Evolutionary conservation across 257 asterid genomes (phyloP), one percentile per base, ranked within the genome.

Genomic region (Solanum habrochaites): DNA sequence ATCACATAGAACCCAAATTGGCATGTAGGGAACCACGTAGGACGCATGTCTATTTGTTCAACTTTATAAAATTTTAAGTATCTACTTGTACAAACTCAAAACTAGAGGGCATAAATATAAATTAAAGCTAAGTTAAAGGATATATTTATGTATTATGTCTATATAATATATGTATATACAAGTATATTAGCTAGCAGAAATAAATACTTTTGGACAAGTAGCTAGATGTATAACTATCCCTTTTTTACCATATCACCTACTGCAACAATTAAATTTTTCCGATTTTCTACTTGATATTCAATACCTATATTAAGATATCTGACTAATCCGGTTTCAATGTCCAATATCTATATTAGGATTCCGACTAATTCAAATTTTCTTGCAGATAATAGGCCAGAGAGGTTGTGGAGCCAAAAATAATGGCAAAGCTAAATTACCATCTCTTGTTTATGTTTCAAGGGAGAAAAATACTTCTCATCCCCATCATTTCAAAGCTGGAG

Each of bases 401-500:
- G 47, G 70, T 85, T 71, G 11, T 58, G 82, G 64, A 18, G 64
- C 52, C 16, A 78, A 39, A 64, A 87, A 70, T 89, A 83, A 86
- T 6, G 47, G 72, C 31, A 77, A 73, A 83, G 73, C 82, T 49
- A 91, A 86, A 47, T 85, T 92, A 93, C 93, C 95, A 39, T 87
- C 91, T 27, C 94, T 93, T 29, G 95, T 92, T 39, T 95, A 95
- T 85, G 92, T 92, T 45, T 89, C 96, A 35, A 88, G 98, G 66
- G 98, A 95, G 90, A 94, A 94, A 89, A 89, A 92, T 37, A 92
- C 96, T 49, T 83, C 86, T 8, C 90, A 85, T 88, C 93, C 96
- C 18, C 98, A 94, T 85, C 96, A 94, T 89, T 94, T 94, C 91
- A 95, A 94, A 92, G 98, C 94, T 29, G 98, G 98, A 85, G 95